Conservation (phyloP, 1,139 yeast genomes). For the Hansenula lynferdii region DNA sequence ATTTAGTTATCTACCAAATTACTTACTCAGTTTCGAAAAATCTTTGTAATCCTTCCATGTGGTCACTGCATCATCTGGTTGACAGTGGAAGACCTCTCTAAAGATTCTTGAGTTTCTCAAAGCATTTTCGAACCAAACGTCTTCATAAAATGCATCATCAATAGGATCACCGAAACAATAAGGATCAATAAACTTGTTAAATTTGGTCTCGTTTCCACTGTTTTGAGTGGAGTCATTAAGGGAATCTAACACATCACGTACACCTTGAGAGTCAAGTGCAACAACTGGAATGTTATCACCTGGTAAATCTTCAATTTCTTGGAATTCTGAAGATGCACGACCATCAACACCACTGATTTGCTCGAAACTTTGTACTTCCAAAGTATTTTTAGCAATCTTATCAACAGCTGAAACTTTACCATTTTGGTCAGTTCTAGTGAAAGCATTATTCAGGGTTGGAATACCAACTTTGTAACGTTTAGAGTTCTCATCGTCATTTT, state of each 20-base stretch:
- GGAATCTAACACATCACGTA: slow-evolving; percentile 38
- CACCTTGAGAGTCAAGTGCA: slow-evolving; percentile 40
- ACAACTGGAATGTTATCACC: slow-evolving; percentile 41
- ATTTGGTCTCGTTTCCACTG: slow-evolving; percentile 13
- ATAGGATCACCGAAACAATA: slow-evolving; percentile 86
- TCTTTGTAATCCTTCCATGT: slow-evolving; percentile 89
- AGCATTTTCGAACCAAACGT: slow-evolving; percentile 85
- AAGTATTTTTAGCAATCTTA: slow-evolving; percentile 1
- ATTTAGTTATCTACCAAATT: too few species aligned
- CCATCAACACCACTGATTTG: slow-evolving; percentile 1
- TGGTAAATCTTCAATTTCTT: slow-evolving; percentile 15
- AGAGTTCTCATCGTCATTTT: slow-evolving; percentile 22
- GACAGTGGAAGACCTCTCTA: slow-evolving; percentile 85
- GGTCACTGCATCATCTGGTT: slow-evolving; percentile 85
- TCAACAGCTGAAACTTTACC: slow-evolving; percentile 14
- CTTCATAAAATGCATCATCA: slow-evolving; percentile 72
- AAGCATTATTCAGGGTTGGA: slow-evolving; percentile 11
- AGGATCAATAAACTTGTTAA: slow-evolving; percentile 67
- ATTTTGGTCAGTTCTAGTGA: slow-evolving; percentile 21
- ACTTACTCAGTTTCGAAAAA: slow-evolving; percentile 49
- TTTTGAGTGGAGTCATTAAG: slow-evolving; percentile 17
- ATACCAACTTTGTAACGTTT: slow-evolving; percentile 16
- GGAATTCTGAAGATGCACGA: slow-evolving; percentile 2
- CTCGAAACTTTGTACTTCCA: background rate
- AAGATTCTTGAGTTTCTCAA: slow-evolving; percentile 76